Percentiles rank a stretch among this genome's conserved stretches.
phyloP scores from a whole-genome alignment of 2,329 filamentous ascomycete species.

The Beauveria australis region DNA sequence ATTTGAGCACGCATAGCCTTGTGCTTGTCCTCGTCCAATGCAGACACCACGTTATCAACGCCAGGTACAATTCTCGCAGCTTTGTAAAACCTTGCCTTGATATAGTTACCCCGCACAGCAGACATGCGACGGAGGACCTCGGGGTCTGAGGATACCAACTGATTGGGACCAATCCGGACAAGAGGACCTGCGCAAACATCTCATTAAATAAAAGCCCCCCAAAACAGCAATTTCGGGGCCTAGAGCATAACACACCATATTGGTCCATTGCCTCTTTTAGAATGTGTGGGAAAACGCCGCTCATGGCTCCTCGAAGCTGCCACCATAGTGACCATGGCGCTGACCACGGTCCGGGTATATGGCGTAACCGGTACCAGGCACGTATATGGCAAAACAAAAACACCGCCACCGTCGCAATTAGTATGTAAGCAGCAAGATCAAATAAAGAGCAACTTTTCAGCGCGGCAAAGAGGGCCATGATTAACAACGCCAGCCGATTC shows the following conservation, averaged over 20 bases:
- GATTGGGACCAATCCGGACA: constrained; percentile 35
- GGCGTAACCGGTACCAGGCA: constrained; percentile 20
- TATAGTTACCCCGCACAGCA: constrained; percentile 28
- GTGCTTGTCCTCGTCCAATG: constrained; percentile 36
- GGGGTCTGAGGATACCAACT: constrained; percentile 32
- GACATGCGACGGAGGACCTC: constrained; percentile 30
- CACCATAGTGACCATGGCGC: constrained; percentile 23
- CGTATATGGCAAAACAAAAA: constrained; percentile 9
- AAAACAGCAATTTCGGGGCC: background rate
- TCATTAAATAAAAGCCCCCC: background rate
- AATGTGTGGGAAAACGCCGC: constrained; percentile 21
- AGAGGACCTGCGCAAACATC: constrained; percentile 20
- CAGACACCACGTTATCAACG: constrained; percentile 45
- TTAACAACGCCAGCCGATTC: background rate
- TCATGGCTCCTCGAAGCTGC: constrained; percentile 20
- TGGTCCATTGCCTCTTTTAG: constrained; percentile 18
- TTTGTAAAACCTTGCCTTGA: constrained; percentile 36
- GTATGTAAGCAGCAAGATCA: background rate
- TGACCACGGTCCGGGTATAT: constrained; percentile 20
- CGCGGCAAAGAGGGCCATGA: background rate
- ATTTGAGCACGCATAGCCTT: constrained; percentile 34
- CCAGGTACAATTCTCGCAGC: constrained; percentile 43
- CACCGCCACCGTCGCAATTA: background rate
- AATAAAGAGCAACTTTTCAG: background rate
- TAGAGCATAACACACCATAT: constrained; percentile 15